Evolutionary conservation across 306 rosid genomes (phyloP), one percentile per base, ranked within the genome.

Genomic region (Ochetophila trinervis): DNA sequence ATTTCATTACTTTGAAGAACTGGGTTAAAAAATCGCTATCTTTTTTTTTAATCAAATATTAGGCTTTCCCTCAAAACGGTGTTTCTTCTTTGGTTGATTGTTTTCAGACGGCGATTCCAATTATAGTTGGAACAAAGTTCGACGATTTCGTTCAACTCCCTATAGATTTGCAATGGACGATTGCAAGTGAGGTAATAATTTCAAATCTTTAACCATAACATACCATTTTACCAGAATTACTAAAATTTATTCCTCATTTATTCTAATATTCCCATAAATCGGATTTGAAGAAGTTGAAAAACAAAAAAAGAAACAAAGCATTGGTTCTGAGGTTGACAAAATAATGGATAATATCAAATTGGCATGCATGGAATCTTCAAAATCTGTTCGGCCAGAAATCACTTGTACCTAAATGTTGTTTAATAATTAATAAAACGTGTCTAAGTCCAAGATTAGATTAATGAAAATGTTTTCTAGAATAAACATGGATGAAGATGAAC

Each of bases 91-190:
- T 61, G 34, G 14, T 36, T 57, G 18, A 40, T 57, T 44, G 21
- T 69, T 78, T 73, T 77, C 40, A 93, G 99, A 81, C 90, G 1
- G 97, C 96, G 76, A 86, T 93, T 74, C 99, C 97, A 55, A 83
- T 93, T 44, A 77, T 93, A 74, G 76, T 93, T 60, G 98, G 98
- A 73, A 87, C 97, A 56, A 93, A 93, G 75, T 93, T 89, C 68
- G 99, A 93, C 47, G 99, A 93, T 57, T 93, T 93, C 81, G 90
- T 93, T 82, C 99, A 90, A 58, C 99, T 93, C 40, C 99, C 99
- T 5, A 76, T 93, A 57, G 99, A 93, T 81, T 57, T 93, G 88
- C 99, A 93, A 52, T 89, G 99, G 99, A 82, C 96, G 51, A 87
- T 93, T 20, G 99, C 96, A 55, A 84, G 83, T 63, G 79, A 93